A percentile compares a stretch with the other conserved stretches of the same genome.
Conservation (phyloP, 1,284 basidiomycete genomes). For the Sphagnurus paluster region DNA sequence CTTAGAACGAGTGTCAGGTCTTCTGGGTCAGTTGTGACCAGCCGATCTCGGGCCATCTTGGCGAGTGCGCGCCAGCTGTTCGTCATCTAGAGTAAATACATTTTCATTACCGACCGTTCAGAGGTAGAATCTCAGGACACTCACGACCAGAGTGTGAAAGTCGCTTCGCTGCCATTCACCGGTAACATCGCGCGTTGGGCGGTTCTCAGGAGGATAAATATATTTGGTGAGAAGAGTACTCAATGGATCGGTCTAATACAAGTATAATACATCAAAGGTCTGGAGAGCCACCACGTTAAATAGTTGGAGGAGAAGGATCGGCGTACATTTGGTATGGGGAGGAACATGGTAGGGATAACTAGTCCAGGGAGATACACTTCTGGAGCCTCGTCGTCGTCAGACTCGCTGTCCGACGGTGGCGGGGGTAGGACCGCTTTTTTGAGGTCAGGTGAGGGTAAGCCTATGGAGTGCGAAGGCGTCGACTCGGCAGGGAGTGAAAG, state of each 20-base stretch:
- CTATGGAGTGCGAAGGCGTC: constrained; percentile 17
- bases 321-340: constrained; percentile 83
- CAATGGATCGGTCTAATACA: constrained; percentile 77
- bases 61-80: constrained; percentile 83
- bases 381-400: constrained; percentile 51
- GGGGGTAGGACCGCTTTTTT: constrained; percentile 49
- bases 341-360: constrained; percentile 70
- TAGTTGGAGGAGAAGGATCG: constrained; percentile 43
- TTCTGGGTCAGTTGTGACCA: constrained; percentile 67
- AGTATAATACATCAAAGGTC: constrained; percentile 41
- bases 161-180: constrained; percentile 73
- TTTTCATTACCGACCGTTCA: constrained; percentile 19
- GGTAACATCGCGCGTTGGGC: constrained; percentile 68
- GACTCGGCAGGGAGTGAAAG: constrained; percentile 27
- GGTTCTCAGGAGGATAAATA: constrained; percentile 68
- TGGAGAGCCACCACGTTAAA: constrained; percentile 62
- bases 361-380: constrained; percentile 63
- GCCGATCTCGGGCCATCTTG: constrained; percentile 73
- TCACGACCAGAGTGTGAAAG: constrained; percentile 75
- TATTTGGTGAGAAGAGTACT: constrained; percentile 78
- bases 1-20: constrained; percentile 64
- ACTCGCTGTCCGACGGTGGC: constrained; percentile 37
- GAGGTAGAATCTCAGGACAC: constrained; percentile 21
- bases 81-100: constrained; percentile 57
- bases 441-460: constrained; percentile 30